Base-by-base conservation (phyloP, 2,329 filamentous ascomycete genomes). In the Blastomyces percursus region DNA sequence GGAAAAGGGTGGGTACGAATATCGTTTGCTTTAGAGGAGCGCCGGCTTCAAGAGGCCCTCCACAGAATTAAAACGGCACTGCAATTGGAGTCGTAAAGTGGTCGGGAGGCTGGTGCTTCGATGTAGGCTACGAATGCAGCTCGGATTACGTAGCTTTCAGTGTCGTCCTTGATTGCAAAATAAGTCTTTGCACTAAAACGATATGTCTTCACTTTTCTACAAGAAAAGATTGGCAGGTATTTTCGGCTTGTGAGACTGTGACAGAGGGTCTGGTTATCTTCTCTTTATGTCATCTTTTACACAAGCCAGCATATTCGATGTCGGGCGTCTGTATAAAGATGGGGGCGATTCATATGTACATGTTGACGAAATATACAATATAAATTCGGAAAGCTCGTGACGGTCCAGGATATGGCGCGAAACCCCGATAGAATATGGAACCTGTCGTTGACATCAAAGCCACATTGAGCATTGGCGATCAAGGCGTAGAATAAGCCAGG, bases 1-100 rank as follows among this genome's bases (percentile, higher is more conserved):
- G 68, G 68, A 27, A 69, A 69, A 54, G 70, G 70, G 2, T 72
- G 70, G 70, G 64, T 61, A n/a, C 61, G 70, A 42, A 55, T 72
- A 32, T 65, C 65, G 3, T 72, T 72, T 63, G 63, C 70, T 1
- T 60, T 71, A 1, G 63, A 67, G 19, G 48, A 56, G 6, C 48
- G 56, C n/a, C 61, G 61, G 24, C 59, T 71, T 46, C 40, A 59
- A 27, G 67, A 69, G 32, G 68, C 67, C 16, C 59, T 70, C 27
- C 27, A 50, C 38, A 62, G 66, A 32, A 66, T 70, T 40, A 59
- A 65, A 50, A 60, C 30, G 24, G 60, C 62, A 27, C 55, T 66
- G 58, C 19, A 16, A 56, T 14, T 56, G 51, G 59, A 52, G 50
- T 51, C 51, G 24, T 50, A 27, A 59, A 1, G 32, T 19, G 27